These are phyloP conservation scores for Puya raimondii DNA, from an alignment of 176 grass and related monocot genomes.

Conservation along the genomic window DNA sequence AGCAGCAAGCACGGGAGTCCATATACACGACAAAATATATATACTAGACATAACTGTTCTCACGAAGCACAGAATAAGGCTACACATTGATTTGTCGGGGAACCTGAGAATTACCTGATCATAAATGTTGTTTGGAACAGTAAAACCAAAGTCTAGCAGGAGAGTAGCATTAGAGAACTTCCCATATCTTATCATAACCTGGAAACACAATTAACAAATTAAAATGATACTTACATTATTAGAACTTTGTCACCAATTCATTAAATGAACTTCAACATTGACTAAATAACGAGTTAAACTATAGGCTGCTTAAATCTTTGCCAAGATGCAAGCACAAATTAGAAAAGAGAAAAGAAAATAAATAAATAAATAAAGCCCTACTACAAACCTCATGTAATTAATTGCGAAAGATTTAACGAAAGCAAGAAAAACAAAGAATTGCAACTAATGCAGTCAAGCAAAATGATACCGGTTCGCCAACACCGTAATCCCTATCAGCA, in stretches of 20 bases:
- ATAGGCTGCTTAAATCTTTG: too few relatives aligned
- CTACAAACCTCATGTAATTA: too few relatives aligned
- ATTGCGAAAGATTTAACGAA: background rate
- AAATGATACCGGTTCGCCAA: slow-evolving; percentile 55
- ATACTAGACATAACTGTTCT: background rate
- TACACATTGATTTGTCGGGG: background rate
- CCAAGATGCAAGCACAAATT: too few relatives aligned
- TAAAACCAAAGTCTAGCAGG: slow-evolving; percentile 75
- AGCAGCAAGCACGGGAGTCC: background rate
- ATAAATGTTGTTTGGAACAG: slow-evolving; percentile 55
- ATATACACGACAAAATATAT: background rate
- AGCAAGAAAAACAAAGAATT: slow-evolving; percentile 14
- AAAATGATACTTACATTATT: background rate
- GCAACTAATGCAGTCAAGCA: background rate
- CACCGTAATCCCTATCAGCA: slow-evolving; percentile 52
- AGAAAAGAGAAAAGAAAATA: background rate
- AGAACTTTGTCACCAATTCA: too few relatives aligned
- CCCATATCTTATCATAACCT: slow-evolving; percentile 83
- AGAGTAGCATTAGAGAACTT: slow-evolving; percentile 65
- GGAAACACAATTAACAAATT: slow-evolving; percentile 21
- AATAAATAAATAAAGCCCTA: too few relatives aligned
- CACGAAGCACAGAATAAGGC: background rate
- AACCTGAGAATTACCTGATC: slow-evolving; percentile 48
- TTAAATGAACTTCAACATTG: too few relatives aligned
- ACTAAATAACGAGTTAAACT: too few relatives aligned